Evolutionary conservation across 2,329 filamentous ascomycete species (phyloP).

Genomic region (Tolypocladium album): DNA sequence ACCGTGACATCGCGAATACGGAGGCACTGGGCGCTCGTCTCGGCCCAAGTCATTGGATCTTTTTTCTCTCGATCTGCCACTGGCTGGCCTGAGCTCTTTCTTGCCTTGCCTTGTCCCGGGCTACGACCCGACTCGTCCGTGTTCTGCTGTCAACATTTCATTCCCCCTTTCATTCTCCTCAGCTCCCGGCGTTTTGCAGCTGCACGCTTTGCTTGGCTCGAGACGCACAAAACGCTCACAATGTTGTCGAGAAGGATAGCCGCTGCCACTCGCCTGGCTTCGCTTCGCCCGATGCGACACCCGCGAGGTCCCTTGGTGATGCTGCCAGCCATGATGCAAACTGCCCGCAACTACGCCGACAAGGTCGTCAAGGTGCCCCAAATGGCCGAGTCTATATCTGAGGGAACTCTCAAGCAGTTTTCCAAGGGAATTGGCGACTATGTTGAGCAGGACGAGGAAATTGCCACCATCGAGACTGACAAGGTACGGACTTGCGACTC

Average conservation of each 20-base stretch:
- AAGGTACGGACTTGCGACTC: conserved; percentile 52
- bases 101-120: neutral
- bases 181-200: neutral
- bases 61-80: neutral
- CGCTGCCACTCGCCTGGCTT: conserved; percentile 31
- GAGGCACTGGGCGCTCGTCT: no score
- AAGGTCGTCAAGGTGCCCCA: conserved; percentile 85
- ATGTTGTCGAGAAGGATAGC: conserved; percentile 34
- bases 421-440: conserved; percentile 86
- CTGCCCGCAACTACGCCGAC: conserved; percentile 60
- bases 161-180: neutral
- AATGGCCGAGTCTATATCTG: conserved; percentile 98
- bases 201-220: neutral
- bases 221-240: conserved; percentile 5
- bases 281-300: conserved; percentile 27
- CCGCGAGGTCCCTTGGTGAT: conserved; percentile 17
- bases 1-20: no score
- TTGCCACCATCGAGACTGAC: conserved; percentile 97
- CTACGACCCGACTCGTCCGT: neutral
- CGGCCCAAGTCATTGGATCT: no score
- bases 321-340: conserved; percentile 42
- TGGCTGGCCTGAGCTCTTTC: neutral
- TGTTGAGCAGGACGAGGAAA: conserved; percentile 92
- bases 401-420: conserved; percentile 94
- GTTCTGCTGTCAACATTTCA: neutral